Base-by-base conservation (phyloP, 2,329 filamentous ascomycete genomes). In the Aspergillus brasiliensis region DNA sequence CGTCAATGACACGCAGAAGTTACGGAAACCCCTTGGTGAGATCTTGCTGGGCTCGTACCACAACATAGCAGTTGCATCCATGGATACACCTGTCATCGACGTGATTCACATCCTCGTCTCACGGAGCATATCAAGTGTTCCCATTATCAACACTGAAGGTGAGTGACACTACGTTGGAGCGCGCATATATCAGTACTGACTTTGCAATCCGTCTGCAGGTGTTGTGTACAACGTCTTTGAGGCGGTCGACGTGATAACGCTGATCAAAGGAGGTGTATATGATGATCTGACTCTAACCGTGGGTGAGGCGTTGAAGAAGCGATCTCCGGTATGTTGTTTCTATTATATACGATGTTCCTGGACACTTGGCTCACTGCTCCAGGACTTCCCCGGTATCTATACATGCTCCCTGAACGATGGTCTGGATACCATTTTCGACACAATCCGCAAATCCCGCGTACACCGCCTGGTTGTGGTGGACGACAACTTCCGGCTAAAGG, bases 301-400 rank as follows among this genome's bases (percentile, higher is more conserved):
- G 4, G 95, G 94, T 46, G 93, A 97, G 63, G 94, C 94, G 2
- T 81, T 98, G 58, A 88, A 91, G 69, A 96, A 91, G 75, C 86
- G 94, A 63, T 87, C 91, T 11, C 91, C 96, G 55, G 86, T 88
- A 78, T 65, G 81, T 75, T 51, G 3, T 19, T 19, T 15, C 8
- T 25, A 65, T 34, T 55, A 5, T 56, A 4, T 27, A 19, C 86
- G 91, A 7, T 90, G 96, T 52, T 85, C 87, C 77, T 63, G 80
- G 74, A 17, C 42, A 53, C 5, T 17, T 49, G 46, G 58, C 55
- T 62, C 34, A 67, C 51, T 28, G 7, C 13, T 21, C 4, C 62
- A 88, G 84, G 94, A 97, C 68, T 97, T 97, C 71, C 90, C 92
- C 0, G 95, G 96, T 46, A 98, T 99, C 65, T 98, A 97, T 78